phyloP scores from a whole-genome alignment of 495 filamentous ascomycete species.

The Clohesyomyces aquaticus region DNA sequence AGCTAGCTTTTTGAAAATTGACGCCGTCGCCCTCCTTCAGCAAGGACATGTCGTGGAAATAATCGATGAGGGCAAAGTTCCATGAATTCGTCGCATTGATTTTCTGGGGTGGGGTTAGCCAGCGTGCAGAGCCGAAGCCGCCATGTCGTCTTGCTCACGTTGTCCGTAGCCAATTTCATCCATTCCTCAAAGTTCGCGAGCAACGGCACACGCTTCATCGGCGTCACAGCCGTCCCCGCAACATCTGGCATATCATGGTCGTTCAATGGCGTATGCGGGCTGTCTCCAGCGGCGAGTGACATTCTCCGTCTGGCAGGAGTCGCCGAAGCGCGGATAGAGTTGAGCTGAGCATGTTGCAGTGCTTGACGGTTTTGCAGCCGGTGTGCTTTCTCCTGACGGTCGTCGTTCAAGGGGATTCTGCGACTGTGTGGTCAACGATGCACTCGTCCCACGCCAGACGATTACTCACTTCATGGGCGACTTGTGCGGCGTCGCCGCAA shows the following conservation, averaged over 20 bases:
- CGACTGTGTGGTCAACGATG: slow-evolving; percentile 9
- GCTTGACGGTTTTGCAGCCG: slow-evolving; percentile 86
- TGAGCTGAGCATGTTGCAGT: slow-evolving; percentile 86
- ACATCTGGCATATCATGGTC: slow-evolving; percentile 66
- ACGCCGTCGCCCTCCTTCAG: slow-evolving; percentile 95
- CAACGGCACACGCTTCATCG: slow-evolving; percentile 92
- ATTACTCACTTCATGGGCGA: slow-evolving; percentile 40
- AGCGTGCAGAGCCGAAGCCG: neutral
- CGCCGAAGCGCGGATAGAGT: slow-evolving; percentile 86
- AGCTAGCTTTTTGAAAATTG: slow-evolving; percentile 98
- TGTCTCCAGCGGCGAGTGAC: slow-evolving; percentile 63
- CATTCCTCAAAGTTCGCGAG: slow-evolving; percentile 98
- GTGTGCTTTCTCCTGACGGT: slow-evolving; percentile 86
- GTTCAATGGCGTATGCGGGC: slow-evolving; percentile 66
- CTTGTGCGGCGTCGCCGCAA: slow-evolving; percentile 44
- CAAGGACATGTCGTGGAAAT: slow-evolving; percentile 99
- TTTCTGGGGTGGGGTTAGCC: slow-evolving; percentile 57
- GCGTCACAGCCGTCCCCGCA: slow-evolving; percentile 75
- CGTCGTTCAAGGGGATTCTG: slow-evolving; percentile 91
- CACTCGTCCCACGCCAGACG: slow-evolving; percentile 7
- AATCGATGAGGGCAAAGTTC: slow-evolving; percentile 99
- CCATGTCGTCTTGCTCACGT: slow-evolving; percentile 49
- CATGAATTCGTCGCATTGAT: slow-evolving; percentile 99
- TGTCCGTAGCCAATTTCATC: slow-evolving; percentile 99
- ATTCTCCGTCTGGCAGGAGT: slow-evolving; percentile 78